A percentile compares a stretch with the other conserved stretches of the same genome.
These are phyloP conservation scores for Cryptococcus floricola DNA, from an alignment of 1,284 basidiomycete genomes.

Conservation along the genomic window DNA sequence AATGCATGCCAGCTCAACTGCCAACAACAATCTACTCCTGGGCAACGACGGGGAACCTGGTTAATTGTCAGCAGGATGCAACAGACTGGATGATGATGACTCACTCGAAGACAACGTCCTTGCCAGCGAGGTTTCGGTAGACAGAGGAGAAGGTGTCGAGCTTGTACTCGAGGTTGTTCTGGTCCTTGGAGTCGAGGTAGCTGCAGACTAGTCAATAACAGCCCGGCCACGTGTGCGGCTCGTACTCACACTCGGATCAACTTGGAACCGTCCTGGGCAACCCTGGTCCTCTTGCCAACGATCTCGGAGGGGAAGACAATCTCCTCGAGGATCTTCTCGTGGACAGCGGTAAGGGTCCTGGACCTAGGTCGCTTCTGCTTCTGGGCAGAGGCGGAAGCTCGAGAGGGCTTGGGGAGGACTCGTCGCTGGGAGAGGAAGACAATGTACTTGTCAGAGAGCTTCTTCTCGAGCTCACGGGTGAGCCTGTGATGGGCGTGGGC, in stretches of 20 bases:
- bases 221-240: slow-evolving; percentile 5
- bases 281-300: slow-evolving; percentile 93
- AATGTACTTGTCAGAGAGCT: slow-evolving; percentile 94
- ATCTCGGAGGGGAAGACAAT: slow-evolving; percentile 99
- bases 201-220: slow-evolving; percentile 51
- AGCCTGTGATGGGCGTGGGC: slow-evolving; percentile 58
- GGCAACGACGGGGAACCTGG: slow-evolving; percentile 43
- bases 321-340: slow-evolving; percentile 98
- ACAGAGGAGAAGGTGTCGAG: slow-evolving; percentile 52
- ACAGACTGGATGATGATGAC: slow-evolving; percentile 1
- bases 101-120: slow-evolving; percentile 50
- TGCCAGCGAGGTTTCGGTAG: slow-evolving; percentile 49
- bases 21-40: slow-evolving; percentile 37
- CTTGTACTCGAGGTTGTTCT: slow-evolving; percentile 99
- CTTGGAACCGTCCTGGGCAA: slow-evolving; percentile 85
- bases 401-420: slow-evolving; percentile 96
- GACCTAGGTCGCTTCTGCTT: slow-evolving; percentile 91
- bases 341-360: slow-evolving; percentile 95
- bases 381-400: slow-evolving; percentile 75
- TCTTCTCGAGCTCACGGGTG: slow-evolving; percentile 99
- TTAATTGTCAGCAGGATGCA: neutral
- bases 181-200: slow-evolving; percentile 96
- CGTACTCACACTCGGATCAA: slow-evolving; percentile 84
- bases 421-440: slow-evolving; percentile 98
- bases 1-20: slow-evolving; percentile 39